A percentile compares a stretch with the other conserved stretches of the same genome.
phyloP scores from a whole-genome alignment of 2,329 filamentous ascomycete species.

The Daldinia sp. region DNA sequence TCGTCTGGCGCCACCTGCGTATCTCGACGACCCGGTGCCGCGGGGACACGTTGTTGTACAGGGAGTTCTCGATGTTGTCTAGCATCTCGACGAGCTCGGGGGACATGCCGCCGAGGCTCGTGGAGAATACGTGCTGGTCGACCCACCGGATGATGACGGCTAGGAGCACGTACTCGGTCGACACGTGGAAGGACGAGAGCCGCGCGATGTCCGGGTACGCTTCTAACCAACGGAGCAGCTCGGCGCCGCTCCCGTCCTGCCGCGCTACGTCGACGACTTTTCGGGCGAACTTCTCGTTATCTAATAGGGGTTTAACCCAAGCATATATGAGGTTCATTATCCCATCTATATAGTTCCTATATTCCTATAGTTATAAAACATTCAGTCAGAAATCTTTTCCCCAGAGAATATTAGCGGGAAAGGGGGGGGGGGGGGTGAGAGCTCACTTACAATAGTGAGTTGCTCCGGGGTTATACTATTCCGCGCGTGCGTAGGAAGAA shows the following conservation, averaged over 20 bases:
- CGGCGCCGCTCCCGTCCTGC: background rate
- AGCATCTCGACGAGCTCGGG: background rate
- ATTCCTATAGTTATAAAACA: background rate
- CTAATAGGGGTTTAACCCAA: background rate
- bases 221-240: background rate
- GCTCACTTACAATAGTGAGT: background rate
- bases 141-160: constrained; percentile 16
- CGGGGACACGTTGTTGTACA: background rate
- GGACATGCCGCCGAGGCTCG: background rate
- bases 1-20: background rate
- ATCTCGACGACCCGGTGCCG: background rate
- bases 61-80: background rate
- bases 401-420: background rate
- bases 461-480: background rate
- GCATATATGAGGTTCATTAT: background rate
- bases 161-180: background rate
- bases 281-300: background rate
- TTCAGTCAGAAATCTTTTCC: background rate
- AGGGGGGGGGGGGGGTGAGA: no score
- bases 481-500: background rate
- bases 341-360: background rate
- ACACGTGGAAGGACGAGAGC: background rate
- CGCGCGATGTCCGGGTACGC: constrained; percentile 2
- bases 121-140: background rate
- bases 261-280: background rate